Percentiles rank a stretch among this genome's conserved stretches.
Conservation (phyloP, 495 filamentous ascomycete species). For the Penicillium roqueforti region DNA sequence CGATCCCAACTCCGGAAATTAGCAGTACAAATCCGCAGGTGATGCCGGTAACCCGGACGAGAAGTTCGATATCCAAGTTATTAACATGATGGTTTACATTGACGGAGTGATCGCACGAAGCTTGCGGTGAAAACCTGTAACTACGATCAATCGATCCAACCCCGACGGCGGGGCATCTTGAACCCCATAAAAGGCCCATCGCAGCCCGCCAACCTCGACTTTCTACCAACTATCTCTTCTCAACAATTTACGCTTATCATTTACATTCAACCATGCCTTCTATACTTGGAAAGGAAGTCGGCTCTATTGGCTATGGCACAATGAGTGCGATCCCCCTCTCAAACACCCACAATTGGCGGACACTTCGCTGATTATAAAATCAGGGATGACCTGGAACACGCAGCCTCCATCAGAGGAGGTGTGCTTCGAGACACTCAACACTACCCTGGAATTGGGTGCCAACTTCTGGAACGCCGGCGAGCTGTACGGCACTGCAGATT, state of each 20-base stretch:
- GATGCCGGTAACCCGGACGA: not conserved
- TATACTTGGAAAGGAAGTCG: slow-evolving; percentile 42
- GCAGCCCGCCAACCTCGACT: not conserved
- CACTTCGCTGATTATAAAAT: not conserved
- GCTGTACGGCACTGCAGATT: slow-evolving; percentile 68
- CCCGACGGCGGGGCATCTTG: not conserved
- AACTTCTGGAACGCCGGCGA: slow-evolving; percentile 82
- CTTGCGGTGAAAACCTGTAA: not conserved
- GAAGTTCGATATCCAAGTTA: not conserved
- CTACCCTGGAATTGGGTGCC: slow-evolving; percentile 59
- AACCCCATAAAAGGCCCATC: slow-evolving; percentile 2
- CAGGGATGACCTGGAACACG: slow-evolving; percentile 72
- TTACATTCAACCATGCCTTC: slow-evolving; percentile 31
- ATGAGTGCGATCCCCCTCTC: slow-evolving; percentile 33
- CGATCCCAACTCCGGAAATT: not conserved
- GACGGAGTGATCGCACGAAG: not conserved
- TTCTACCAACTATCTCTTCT: not conserved
- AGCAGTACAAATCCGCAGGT: not conserved
- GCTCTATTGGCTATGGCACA: slow-evolving; percentile 44
- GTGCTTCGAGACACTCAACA: slow-evolving; percentile 64
- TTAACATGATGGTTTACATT: not conserved
- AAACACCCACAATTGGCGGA: not conserved
- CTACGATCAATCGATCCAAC: not conserved
- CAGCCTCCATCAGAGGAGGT: slow-evolving; percentile 54
- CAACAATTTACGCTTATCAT: not conserved